Conservation (phyloP, 2,329 filamentous ascomycete species). For the Stagonosporopsis tanaceti region DNA sequence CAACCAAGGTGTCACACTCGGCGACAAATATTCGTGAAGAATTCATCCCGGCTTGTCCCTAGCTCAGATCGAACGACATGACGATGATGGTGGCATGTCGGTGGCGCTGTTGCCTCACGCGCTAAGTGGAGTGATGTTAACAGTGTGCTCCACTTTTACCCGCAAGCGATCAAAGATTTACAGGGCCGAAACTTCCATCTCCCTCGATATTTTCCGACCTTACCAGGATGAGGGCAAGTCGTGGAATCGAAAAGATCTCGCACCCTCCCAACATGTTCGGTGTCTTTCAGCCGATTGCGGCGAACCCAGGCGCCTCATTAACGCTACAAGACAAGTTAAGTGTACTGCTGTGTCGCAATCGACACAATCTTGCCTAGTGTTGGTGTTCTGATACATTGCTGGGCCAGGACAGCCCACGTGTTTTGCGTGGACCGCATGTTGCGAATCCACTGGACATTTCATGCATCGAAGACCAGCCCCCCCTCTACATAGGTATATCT, state of each 20-base stretch:
- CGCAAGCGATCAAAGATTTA: constrained; percentile 35
- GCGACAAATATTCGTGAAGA: constrained; percentile 25
- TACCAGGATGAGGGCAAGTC: constrained; percentile 14
- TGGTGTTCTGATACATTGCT: neutral
- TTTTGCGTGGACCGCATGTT: neutral
- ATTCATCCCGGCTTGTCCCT: constrained; percentile 31
- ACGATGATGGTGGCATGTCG: constrained; percentile 29
- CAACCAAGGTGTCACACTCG: constrained; percentile 23
- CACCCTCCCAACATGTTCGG: constrained; percentile 10
- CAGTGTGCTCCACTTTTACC: constrained; percentile 36
- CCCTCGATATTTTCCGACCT: constrained; percentile 10
- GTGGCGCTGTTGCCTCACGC: constrained; percentile 32
- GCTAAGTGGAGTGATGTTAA: constrained; percentile 34
- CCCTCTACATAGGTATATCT: neutral
- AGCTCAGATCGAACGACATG: constrained; percentile 34
- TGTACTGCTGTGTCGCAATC: constrained; percentile 3
- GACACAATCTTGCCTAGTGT: constrained; percentile 2
- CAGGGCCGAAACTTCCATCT: constrained; percentile 25
- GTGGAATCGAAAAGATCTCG: constrained; percentile 1
- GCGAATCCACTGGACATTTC: neutral
- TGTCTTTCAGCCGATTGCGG: neutral
- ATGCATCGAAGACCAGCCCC: neutral
- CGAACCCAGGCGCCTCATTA: neutral
- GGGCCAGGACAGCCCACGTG: constrained; percentile 2
- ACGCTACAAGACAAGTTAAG: neutral